phyloP scores from a whole-genome alignment of 2,329 filamentous ascomycete species.

The Fusarium burgessii region DNA sequence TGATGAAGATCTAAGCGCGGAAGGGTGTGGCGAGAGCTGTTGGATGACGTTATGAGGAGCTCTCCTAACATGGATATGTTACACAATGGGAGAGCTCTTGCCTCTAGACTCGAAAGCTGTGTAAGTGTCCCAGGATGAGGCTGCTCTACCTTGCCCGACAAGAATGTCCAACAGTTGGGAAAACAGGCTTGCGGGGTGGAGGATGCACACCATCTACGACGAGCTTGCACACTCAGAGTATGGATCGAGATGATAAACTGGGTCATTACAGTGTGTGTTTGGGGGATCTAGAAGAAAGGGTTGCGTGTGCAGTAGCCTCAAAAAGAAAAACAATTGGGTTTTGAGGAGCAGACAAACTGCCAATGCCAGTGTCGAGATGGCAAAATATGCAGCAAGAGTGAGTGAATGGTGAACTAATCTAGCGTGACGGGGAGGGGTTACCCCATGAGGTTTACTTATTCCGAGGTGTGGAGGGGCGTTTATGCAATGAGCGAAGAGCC shows the following conservation, averaged over 20 bases:
- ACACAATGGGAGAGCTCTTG: conserved; percentile 13
- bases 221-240: conserved; percentile 32
- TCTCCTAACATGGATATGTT: conserved; percentile 26
- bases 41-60: conserved; percentile 43
- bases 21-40: conserved; percentile 42
- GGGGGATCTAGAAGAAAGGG: conserved; percentile 9
- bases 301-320: conserved; percentile 20
- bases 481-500: neutral
- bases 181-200: conserved; percentile 42
- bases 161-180: conserved; percentile 14
- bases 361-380: neutral
- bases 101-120: conserved; percentile 5
- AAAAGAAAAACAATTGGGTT: conserved; percentile 6
- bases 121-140: conserved; percentile 27
- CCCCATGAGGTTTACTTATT: conserved; percentile 39
- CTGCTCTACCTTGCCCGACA: conserved; percentile 11
- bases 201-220: conserved; percentile 29
- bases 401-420: conserved; percentile 21
- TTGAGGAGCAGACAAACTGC: neutral
- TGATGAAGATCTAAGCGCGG: conserved; percentile 38
- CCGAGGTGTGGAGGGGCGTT: conserved; percentile 29
- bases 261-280: conserved; percentile 9
- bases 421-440: conserved; percentile 42
- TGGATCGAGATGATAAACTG: conserved; percentile 40
- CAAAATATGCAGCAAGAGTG: neutral